Base-by-base conservation (phyloP, 2,329 filamentous ascomycete genomes). In the Fusarium newnesense region DNA sequence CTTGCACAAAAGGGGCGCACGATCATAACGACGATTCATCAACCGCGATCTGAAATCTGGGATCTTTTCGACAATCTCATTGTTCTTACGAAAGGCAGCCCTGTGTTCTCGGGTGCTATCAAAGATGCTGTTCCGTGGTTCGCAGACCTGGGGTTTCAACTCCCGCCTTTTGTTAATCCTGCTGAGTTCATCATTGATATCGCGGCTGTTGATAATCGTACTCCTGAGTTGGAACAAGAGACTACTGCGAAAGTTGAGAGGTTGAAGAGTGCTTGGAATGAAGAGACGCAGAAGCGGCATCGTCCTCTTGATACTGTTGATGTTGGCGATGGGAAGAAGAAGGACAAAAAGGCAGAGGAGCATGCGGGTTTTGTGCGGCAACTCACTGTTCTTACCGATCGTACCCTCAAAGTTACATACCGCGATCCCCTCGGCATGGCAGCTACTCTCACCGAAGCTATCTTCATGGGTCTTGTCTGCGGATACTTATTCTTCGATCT, bases 31-130 rank as follows among this genome's bases (percentile, higher is more conserved):
- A 94, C 92, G 0, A 93, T 95, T 40, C 93, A 95, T 78, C 92
- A 94, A 70, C 93, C 93, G 26, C 87, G 93, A 26, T 94, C 92
- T 0, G 93, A 95, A 79, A 95, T 95, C 19, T 95, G 93, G 92
- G 87, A 89, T 37, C 85, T 94, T 21, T 93, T 95, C 76, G 93
- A 95, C 79, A 90, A 90, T 66, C 84, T 95, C 12, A 84, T 94
- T 15, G 85, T 95, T 18, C 80, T 95, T 7, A 90, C 92, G 4
- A 87, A 86, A 74, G 93, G 93, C 0, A 88, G 87, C 39, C 89
- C 91, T 1, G 88, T 94, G 0, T 95, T 92, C 75, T 91, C 90
- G 28, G 93, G 93, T 0, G 82, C 84, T 2, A 85, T 87, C 32
- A 80, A 84, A 7, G 85, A 87, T 5, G 92, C 90, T 54, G 79